Evolutionary conservation across 2,329 filamentous ascomycete genomes (phyloP).

Genomic region (Sclerotinia subarctica): DNA sequence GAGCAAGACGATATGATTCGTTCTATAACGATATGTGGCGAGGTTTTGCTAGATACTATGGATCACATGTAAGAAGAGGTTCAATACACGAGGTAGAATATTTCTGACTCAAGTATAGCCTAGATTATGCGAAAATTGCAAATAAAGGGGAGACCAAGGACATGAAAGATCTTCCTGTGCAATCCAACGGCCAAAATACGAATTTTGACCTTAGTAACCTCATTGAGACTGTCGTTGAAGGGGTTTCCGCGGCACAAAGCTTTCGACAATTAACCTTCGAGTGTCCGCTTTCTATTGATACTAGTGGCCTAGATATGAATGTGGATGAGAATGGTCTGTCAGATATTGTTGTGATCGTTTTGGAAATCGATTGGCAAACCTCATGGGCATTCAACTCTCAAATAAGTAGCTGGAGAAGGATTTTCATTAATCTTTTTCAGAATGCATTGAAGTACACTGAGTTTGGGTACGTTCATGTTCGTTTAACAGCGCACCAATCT

Average conservation of each 20-base stretch:
- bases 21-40: slow-evolving; percentile 49
- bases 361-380: slow-evolving; percentile 38
- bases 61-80: slow-evolving; percentile 47
- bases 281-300: not conserved
- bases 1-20: slow-evolving; percentile 47
- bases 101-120: slow-evolving; percentile 35
- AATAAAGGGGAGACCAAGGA: slow-evolving; percentile 9
- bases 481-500: slow-evolving; percentile 32
- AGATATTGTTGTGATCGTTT: slow-evolving; percentile 44
- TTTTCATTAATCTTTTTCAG: slow-evolving; percentile 60
- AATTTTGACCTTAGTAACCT: slow-evolving; percentile 28
- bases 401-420: slow-evolving; percentile 47
- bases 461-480: slow-evolving; percentile 48
- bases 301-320: not conserved
- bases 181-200: slow-evolving; percentile 5
- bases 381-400: slow-evolving; percentile 53
- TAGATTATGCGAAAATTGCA: slow-evolving; percentile 38
- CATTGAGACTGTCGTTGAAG: slow-evolving; percentile 32
- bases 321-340: not conserved
- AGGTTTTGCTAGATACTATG: slow-evolving; percentile 51
- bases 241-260: slow-evolving; percentile 30
- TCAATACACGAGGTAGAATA: not conserved
- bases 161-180: slow-evolving; percentile 5
- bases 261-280: slow-evolving; percentile 21
- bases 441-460: slow-evolving; percentile 61